phyloP scores from a whole-genome alignment of 2,329 filamentous ascomycete genomes.

The Cladosporium sp. region DNA sequence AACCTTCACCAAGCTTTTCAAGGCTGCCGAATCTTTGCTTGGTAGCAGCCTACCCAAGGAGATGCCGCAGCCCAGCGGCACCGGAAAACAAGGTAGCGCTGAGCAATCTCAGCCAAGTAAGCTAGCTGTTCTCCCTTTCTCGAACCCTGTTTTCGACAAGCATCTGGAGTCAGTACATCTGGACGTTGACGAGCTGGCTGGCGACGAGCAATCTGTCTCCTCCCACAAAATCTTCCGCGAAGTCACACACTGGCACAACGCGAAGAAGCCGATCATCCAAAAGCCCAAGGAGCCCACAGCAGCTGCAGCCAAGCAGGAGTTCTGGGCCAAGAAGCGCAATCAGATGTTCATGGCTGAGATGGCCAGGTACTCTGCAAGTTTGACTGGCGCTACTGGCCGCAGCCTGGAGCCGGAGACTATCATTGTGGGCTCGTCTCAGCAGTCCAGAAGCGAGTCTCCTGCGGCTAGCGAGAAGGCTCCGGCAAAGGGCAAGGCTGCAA shows the following conservation, averaged over 20 bases:
- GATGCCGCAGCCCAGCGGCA: constrained; percentile 3
- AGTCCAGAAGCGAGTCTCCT: constrained; percentile 9
- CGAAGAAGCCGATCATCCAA: constrained; percentile 45
- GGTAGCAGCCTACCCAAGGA: neutral
- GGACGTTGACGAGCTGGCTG: constrained; percentile 29
- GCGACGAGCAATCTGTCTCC: constrained; percentile 25
- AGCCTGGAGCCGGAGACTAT: constrained; percentile 59
- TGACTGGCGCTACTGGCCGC: constrained; percentile 60
- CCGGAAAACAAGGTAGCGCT: neutral
- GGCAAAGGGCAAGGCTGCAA: constrained; percentile 7
- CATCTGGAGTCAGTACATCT: constrained; percentile 42
- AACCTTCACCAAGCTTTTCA: constrained; percentile 20
- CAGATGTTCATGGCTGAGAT: constrained; percentile 64
- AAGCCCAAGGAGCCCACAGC: constrained; percentile 26
- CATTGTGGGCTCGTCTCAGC: constrained; percentile 36
- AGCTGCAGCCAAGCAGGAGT: constrained; percentile 29
- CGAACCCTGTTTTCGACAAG: constrained; percentile 42
- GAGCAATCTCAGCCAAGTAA: constrained; percentile 6
- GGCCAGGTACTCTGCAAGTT: constrained; percentile 60
- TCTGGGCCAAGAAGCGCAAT: constrained; percentile 43
- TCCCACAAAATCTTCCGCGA: constrained; percentile 42
- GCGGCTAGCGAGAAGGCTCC: constrained; percentile 1
- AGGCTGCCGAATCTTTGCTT: constrained; percentile 18
- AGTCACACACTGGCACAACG: constrained; percentile 57
- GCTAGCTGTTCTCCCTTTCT: constrained; percentile 40